phyloP scores from a whole-genome alignment of 306 rosid species.

The Elaeagnus macrophylla region DNA sequence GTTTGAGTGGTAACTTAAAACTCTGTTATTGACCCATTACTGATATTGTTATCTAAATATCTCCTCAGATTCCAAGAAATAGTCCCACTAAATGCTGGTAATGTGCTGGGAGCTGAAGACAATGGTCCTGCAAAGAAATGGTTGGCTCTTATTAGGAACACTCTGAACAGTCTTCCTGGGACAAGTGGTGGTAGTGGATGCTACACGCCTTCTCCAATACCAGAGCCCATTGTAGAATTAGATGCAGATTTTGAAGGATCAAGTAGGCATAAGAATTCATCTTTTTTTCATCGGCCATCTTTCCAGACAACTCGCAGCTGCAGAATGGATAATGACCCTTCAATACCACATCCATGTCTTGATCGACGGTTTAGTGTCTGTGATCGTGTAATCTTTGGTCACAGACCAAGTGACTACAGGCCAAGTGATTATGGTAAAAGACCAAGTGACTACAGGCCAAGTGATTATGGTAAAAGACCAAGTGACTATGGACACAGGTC shows the following conservation, averaged over 20 bases:
- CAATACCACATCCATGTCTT: constrained; percentile 57
- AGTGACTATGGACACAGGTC: constrained; percentile 83
- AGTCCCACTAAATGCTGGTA: constrained; percentile 98
- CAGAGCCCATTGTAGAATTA: constrained; percentile 68
- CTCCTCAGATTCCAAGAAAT: constrained; percentile 87
- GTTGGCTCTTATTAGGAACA: constrained; percentile 82
- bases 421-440: constrained; percentile 75
- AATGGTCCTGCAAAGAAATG: constrained; percentile 99
- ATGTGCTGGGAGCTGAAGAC: constrained; percentile 92
- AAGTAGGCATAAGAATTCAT: constrained; percentile 78
- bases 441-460: constrained; percentile 76
- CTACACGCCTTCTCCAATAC: constrained; percentile 96
- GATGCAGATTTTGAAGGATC: constrained; percentile 99
- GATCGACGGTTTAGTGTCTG: constrained; percentile 95
- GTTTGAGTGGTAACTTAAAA: constrained; percentile 1
- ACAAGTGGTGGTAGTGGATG: constrained; percentile 64
- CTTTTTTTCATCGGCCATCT: constrained; percentile 88
- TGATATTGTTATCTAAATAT: constrained; percentile 11
- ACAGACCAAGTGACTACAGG: constrained; percentile 73
- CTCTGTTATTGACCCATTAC: constrained; percentile 11
- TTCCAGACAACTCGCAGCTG: constrained; percentile 83
- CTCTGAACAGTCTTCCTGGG: constrained; percentile 91
- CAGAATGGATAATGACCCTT: constrained; percentile 83
- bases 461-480: constrained; percentile 66
- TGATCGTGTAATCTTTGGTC: constrained; percentile 83